phyloP scores from a whole-genome alignment of 495 filamentous ascomycete genomes.

The Penicillium soppii region DNA sequence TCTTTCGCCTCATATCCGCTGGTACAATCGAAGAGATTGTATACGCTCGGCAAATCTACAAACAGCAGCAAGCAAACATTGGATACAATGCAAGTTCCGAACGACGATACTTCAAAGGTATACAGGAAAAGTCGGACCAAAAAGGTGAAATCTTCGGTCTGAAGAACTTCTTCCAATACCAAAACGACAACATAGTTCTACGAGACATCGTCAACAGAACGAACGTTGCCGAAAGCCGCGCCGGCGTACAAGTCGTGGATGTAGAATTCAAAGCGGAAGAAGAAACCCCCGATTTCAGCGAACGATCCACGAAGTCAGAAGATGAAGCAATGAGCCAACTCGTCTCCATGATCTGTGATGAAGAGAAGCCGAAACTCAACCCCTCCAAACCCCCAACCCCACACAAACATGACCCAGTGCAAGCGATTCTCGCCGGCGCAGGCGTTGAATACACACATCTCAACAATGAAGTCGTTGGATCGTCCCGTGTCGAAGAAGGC shows the following conservation, averaged over 20 bases:
- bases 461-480: slow-evolving; percentile 93
- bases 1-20: slow-evolving; percentile 88
- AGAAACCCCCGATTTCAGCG: slow-evolving; percentile 32
- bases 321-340: slow-evolving; percentile 75
- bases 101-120: slow-evolving; percentile 92
- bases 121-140: slow-evolving; percentile 75
- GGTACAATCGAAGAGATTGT: slow-evolving; percentile 98
- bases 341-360: slow-evolving; percentile 63
- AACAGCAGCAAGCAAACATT: slow-evolving; percentile 98
- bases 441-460: slow-evolving; percentile 94
- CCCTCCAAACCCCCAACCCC: slow-evolving; percentile 9
- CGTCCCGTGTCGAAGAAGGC: slow-evolving; percentile 77
- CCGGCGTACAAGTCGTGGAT: slow-evolving; percentile 75
- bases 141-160: slow-evolving; percentile 96
- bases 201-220: slow-evolving; percentile 96
- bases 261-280: slow-evolving; percentile 65
- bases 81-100: slow-evolving; percentile 92
- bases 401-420: slow-evolving; percentile 70
- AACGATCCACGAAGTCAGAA: slow-evolving; percentile 17
- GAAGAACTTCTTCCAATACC: slow-evolving; percentile 80
- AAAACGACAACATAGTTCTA: slow-evolving; percentile 75
- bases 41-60: slow-evolving; percentile 97
- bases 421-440: slow-evolving; percentile 83
- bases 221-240: slow-evolving; percentile 89
- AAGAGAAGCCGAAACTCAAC: slow-evolving; percentile 32